Base-by-base conservation (phyloP, 78 protist species). In the Tieghemostelium lacteum region DNA sequence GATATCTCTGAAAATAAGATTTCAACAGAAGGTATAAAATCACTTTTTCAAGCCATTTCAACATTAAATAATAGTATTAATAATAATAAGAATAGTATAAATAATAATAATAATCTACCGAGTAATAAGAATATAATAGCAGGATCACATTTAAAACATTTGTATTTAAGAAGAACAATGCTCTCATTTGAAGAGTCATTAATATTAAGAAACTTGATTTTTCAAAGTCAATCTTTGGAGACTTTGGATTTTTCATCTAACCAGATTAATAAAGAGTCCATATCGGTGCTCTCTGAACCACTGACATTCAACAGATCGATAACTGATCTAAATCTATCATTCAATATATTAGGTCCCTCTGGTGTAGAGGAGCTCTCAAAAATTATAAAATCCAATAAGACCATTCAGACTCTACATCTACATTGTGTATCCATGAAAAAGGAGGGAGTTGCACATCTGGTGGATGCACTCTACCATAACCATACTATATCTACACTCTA, bases 401-500 rank as follows among this genome's bases (percentile, higher is more conserved):
- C 62, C 14, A 1, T 83, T 10, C 37, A 49, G 3, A 28, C 20
- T 20, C 75, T 83, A 5, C 3, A 69, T 29, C 57, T 83, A 2
- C 89, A 83, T 42, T 83, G 89, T 33, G 89, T 83, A 20, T 12
- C 72, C 20, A 69, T 86, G 85, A 74, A 64, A 62, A 86, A 86
- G 28, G 75, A 57, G 31, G 92, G 92, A 29, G 62, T 60, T 40
- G 37, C 24, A 33, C 8, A 40, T 22, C 17, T 86, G 2, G 72
- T 74, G 0, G 80, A 72, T 1, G 20, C 62, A 22, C 50, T 86
- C 29, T 28, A 14, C 14, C 5, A 66, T 60, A 72, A 73, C 50
- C 24, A 39, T 10, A 22, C 85, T 0, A 20, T 86, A 2, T 5
- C 63, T 24, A 73, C 52, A 19, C 57, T 86, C 6, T 36, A 61